These are phyloP conservation scores for Ogataea ganodermae DNA, from an alignment of 805 yeast genomes.

Conservation along the genomic window DNA sequence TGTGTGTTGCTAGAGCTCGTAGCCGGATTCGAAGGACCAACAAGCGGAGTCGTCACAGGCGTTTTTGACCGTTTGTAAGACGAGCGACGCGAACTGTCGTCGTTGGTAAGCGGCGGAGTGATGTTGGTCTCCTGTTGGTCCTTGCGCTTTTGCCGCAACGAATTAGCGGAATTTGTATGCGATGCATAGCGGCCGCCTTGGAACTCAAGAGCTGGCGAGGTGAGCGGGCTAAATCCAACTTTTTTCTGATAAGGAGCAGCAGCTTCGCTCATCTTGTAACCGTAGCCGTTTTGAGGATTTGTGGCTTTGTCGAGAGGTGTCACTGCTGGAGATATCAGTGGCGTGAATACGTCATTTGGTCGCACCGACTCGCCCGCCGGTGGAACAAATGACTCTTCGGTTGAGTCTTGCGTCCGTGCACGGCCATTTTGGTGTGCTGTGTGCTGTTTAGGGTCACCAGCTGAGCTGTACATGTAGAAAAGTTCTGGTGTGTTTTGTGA, in stretches of 20 bases:
- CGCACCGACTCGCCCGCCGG: conserved; percentile 34
- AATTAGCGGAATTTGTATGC: conserved; percentile 12
- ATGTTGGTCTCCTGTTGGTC: conserved; percentile 27
- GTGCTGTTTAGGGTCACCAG: conserved; percentile 1
- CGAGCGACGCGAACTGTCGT: conserved; percentile 19
- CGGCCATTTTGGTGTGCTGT: conserved; percentile 5
- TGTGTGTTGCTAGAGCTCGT: conserved; percentile 4
- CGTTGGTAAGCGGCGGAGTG: conserved; percentile 28
- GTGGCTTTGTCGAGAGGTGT: conserved; percentile 54
- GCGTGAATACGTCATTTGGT: conserved; percentile 70
- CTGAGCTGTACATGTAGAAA: conserved; percentile 24
- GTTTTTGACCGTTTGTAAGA: conserved; percentile 40
- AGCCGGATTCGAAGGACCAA: conserved; percentile 34
- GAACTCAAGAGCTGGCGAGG: conserved; percentile 69
- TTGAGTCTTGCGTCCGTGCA: no score
- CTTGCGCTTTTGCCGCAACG: conserved; percentile 33
- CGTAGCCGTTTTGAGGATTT: conserved; percentile 14
- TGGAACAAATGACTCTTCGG: conserved; percentile 10
- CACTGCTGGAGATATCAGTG: conserved; percentile 74
- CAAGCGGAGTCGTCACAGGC: conserved; percentile 42
- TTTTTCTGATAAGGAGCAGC: conserved; percentile 12
- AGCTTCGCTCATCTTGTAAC: not conserved
- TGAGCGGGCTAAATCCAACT: conserved; percentile 48
- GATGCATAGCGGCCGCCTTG: conserved; percentile 30
- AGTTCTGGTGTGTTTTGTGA: conserved; percentile 9